Base-by-base conservation (phyloP, 352 stramenopile genomes). In the Pythium volutum region DNA sequence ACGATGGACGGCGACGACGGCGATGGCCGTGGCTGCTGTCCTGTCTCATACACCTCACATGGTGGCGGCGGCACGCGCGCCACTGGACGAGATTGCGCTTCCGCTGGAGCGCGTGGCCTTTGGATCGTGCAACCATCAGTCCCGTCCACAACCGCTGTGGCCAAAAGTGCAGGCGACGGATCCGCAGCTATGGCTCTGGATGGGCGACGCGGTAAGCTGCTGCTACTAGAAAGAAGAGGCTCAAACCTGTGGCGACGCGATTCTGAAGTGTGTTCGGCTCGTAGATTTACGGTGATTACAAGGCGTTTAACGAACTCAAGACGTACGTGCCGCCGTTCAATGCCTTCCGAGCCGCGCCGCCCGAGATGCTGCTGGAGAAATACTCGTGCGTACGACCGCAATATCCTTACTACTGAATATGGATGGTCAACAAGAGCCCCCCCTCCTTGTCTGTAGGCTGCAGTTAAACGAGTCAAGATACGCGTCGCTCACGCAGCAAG, bases 221-320 rank as follows among this genome's bases (percentile, higher is more conserved):
- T 18, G 31, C 36, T 16, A 20, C 11, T 22, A 46, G 2, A 5
- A 16, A 34, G 20, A 38, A 27, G 22, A 49, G 34, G 27, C 7
- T 29, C n/a, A 26, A 11, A 36, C 14, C 31, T 36, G 8, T 11
- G 6, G 31, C 4, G 31, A 36, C 14, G 25, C 26, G 27, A 43
- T 23, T 33, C n/a, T 18, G 23, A 31, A 25, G 23, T 23, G 8
- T 45, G 39, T 55, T 36, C 14, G 1, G 5, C 7, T 25, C 11
- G 8, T 38, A 82, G 69, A 76, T 82, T 41, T 82, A 82, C 31
- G 74, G 64, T 4, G 74, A 79, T 34, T 75, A 69, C 50, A 66
- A 64, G n/a, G 51, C 31, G n/a, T 66, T 66, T 33, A n/a, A 29
- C 20, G 56, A 67, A 23, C 31, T 63, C 14, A 39, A 52, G 18